Evolutionary conservation across 768 basidiomycete genomes (phyloP), one percentile per base, ranked within the genome.

Genomic region (Russula ochroleuca): DNA sequence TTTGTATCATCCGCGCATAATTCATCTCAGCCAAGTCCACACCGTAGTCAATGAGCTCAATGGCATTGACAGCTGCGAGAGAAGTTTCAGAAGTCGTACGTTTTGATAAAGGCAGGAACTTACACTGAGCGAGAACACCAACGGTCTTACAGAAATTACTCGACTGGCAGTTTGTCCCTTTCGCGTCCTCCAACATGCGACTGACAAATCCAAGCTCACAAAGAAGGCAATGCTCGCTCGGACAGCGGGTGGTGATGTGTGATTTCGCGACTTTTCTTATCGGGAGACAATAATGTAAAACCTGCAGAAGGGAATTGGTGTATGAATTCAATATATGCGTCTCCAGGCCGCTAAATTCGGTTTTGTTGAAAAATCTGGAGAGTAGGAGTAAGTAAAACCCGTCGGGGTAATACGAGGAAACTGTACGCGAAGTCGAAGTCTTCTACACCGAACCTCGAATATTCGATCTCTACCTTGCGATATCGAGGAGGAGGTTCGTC

Each of bases 291-390:
- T 93, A 95, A 72, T 97, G 90, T 76, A 98, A 83, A n/a, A 88
- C 84, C 73, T 99, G 95, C 1, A 96, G 75, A 35, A 97, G 73
- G 1, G 91, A 78, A 72, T 99, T 99, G 17, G 95, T 96, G 76
- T 98, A 99, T 6, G 94, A 99, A 73, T 98, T 96, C 49, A 93
- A 79, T 62, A 99, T 98, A 72, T 98, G 94, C 0, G 96, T 97
- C 73, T 99, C 96, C 51, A 99, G 80, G 6, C 97, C 97, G 59
- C 93, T 95, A 70, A 83, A 93, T 21, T 82, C 73, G 0, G 97
- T 98, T 72, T 85, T 86, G 74, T 99, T 99, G 77, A 94, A 98
- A 73, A 92, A 98, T 2, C 67, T 68, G 19, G 17, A 57, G 19
- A 50, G 25, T 5, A 40, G n/a, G 50, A 15, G 37, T 28, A 21